Conservation (phyloP, 2,329 filamentous ascomycete species). For the Sarocladiaceae sp. region DNA sequence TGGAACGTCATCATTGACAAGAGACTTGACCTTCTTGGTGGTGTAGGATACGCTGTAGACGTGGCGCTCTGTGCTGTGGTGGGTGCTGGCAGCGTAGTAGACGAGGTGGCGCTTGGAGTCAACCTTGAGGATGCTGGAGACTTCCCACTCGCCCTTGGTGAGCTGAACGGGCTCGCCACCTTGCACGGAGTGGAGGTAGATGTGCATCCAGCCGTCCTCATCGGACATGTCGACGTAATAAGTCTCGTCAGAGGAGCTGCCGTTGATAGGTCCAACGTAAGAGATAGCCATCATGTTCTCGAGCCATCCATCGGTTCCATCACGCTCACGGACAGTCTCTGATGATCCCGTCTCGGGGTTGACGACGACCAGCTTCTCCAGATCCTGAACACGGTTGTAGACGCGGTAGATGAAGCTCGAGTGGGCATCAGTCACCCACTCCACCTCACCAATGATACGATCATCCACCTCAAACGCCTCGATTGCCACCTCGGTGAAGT, state of each 20-base stretch:
- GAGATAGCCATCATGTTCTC: constrained; percentile 53
- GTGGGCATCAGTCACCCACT: constrained; percentile 61
- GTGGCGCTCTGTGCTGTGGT: constrained; percentile 63
- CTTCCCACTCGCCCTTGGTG: constrained; percentile 65
- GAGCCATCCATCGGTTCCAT: constrained; percentile 59
- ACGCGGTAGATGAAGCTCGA: constrained; percentile 59
- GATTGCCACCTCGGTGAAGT: constrained; percentile 43
- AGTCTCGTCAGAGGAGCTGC: constrained; percentile 24
- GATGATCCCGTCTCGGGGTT: constrained; percentile 44
- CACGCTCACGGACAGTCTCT: constrained; percentile 48
- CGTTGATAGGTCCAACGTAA: constrained; percentile 46
- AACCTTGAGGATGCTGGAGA: constrained; percentile 54
- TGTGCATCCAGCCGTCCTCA: constrained; percentile 63
- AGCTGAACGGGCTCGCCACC: constrained; percentile 52
- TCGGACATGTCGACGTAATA: constrained; percentile 68
- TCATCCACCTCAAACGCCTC: constrained; percentile 57
- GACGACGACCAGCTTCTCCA: constrained; percentile 58
- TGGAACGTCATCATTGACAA: constrained; percentile 56
- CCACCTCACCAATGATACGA: constrained; percentile 62
- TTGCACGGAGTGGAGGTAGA: constrained; percentile 59
- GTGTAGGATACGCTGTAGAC: constrained; percentile 62
- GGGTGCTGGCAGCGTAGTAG: constrained; percentile 62
- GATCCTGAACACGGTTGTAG: constrained; percentile 66
- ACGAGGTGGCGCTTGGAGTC: constrained; percentile 52
- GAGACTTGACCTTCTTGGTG: constrained; percentile 47